Evolutionary conservation across 2,329 filamentous ascomycete genomes (phyloP).

Genomic region (Blumeria hordei): DNA sequence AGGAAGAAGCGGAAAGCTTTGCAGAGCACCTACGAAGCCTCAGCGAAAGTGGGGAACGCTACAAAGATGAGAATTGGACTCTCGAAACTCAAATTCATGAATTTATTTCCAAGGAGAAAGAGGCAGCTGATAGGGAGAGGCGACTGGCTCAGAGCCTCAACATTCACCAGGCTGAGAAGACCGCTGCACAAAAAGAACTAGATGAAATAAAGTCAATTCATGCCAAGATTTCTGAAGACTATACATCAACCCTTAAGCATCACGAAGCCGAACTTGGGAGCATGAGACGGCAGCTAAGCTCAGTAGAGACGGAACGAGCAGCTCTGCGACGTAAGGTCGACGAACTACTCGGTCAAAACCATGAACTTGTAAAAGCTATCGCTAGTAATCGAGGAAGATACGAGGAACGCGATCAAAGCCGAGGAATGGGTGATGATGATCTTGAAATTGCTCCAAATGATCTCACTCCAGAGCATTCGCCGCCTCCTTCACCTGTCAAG

Average conservation of each 20-base stretch:
- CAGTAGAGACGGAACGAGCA: conserved; percentile 56
- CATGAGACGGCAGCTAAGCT: conserved; percentile 54
- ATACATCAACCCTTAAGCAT: conserved; percentile 50
- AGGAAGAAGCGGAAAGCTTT: conserved; percentile 59
- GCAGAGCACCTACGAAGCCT: conserved; percentile 58
- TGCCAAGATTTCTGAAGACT: conserved; percentile 59
- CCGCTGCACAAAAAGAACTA: conserved; percentile 54
- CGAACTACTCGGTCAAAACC: conserved; percentile 69
- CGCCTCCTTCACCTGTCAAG: conserved; percentile 74
- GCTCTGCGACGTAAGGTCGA: conserved; percentile 66
- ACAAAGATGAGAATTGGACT: conserved; percentile 98
- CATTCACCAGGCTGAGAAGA: conserved; percentile 49
- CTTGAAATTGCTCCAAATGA: conserved; percentile 42
- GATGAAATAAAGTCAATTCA: conserved; percentile 71
- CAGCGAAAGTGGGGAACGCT: conserved; percentile 84
- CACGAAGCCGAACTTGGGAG: conserved; percentile 75
- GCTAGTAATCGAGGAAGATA: conserved; percentile 45
- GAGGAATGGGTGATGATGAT: conserved; percentile 34
- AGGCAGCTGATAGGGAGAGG: conserved; percentile 61
- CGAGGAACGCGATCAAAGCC: conserved; percentile 36
- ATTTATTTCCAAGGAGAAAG: conserved; percentile 45
- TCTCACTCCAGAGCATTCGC: conserved; percentile 68
- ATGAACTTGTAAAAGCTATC: conserved; percentile 69
- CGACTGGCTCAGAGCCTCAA: conserved; percentile 53
- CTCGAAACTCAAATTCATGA: conserved; percentile 85